phyloP scores from a whole-genome alignment of 192 early-diverging fungal species.

The Pecoramyces ruminantium region DNA sequence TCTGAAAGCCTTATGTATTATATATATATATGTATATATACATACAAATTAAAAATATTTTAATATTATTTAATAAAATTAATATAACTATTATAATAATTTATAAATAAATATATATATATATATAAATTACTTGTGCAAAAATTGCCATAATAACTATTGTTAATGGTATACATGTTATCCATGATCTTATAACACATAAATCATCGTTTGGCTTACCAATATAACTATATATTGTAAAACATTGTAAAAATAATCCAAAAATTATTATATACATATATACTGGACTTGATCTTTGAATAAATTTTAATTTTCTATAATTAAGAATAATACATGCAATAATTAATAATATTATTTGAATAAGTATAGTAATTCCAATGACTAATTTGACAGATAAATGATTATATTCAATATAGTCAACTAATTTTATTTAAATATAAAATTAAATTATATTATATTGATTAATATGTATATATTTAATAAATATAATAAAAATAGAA shows the following conservation, averaged over 20 bases:
- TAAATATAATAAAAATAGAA: too few relatives aligned
- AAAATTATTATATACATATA: background rate
- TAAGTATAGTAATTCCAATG: background rate
- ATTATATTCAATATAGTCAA: background rate
- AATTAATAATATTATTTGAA: background rate
- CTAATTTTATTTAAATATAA: background rate
- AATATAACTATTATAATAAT: background rate
- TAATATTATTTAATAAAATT: too few relatives aligned
- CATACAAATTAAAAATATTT: too few relatives aligned
- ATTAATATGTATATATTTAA: too few relatives aligned
- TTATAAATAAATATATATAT: background rate
- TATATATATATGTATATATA: too few relatives aligned
- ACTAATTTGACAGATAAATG: background rate
- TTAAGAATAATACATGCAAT: background rate
- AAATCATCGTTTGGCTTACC: background rate
- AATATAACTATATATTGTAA: background rate
- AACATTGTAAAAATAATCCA: background rate
- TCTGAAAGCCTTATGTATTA: background rate
- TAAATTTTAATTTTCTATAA: background rate
- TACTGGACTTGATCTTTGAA: background rate
- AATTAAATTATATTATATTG: background rate
- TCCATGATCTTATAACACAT: background rate
- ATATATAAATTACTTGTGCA: background rate
- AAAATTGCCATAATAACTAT: background rate
- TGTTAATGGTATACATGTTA: background rate